A percentile compares a stretch with the other conserved stretches of the same genome.
phyloP scores from a whole-genome alignment of 2,329 filamentous ascomycete genomes.

The Lojkania enalia region DNA sequence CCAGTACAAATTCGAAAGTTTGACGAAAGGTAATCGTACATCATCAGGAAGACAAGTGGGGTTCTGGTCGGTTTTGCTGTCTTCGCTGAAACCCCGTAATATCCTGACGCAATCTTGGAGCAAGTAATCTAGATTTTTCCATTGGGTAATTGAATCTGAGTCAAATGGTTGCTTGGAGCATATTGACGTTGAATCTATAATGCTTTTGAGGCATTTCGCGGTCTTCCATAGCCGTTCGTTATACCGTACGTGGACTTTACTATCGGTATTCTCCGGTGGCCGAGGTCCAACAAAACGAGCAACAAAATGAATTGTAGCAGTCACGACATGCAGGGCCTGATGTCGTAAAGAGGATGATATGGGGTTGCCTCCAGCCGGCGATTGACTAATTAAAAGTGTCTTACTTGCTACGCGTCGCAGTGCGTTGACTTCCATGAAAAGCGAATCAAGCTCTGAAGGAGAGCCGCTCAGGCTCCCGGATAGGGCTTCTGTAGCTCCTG shows the following conservation, averaged over 20 bases:
- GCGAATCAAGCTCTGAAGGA: conserved; percentile 35
- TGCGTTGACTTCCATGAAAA: conserved; percentile 41
- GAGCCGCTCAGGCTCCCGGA: conserved; percentile 37
- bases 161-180: conserved; percentile 39
- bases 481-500: conserved; percentile 30
- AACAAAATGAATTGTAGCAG: conserved; percentile 37
- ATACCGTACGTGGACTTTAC: conserved; percentile 21
- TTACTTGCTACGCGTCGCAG: conserved; percentile 37
- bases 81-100: conserved; percentile 28
- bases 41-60: conserved; percentile 10
- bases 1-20: conserved; percentile 73
- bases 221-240: conserved; percentile 28
- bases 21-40: conserved; percentile 53
- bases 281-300: conserved; percentile 35
- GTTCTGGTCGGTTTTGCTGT: conserved; percentile 9
- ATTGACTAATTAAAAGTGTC: conserved; percentile 12
- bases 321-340: conserved; percentile 28
- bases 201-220: conserved; percentile 36
- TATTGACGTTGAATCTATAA: conserved; percentile 39
- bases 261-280: conserved; percentile 20
- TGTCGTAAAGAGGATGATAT: neutral
- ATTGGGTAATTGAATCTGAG: conserved; percentile 26
- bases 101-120: conserved; percentile 39
- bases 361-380: neutral
- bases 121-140: conserved; percentile 36